Percentiles rank a stretch among this genome's conserved stretches.
These are phyloP conservation scores for Amanita jacksonii DNA, from an alignment of 768 basidiomycete species.

Conservation along the genomic window DNA sequence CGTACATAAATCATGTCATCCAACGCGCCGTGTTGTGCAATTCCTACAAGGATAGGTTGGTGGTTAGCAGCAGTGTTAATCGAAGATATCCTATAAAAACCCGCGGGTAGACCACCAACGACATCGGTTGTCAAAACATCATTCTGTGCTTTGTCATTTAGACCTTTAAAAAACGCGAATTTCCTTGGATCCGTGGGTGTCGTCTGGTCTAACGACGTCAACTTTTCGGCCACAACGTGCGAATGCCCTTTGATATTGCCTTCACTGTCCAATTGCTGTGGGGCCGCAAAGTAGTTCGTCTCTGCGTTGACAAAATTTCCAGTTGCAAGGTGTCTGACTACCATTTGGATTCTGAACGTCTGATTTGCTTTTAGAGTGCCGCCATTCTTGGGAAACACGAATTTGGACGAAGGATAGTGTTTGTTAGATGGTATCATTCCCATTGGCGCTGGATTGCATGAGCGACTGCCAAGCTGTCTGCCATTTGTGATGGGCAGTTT, in stretches of 20 bases:
- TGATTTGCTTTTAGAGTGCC: constrained; percentile 33
- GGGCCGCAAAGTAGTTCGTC: constrained; percentile 45
- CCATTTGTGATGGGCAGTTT: constrained; percentile 46
- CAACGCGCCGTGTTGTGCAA: constrained; percentile 50
- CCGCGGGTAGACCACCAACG: constrained; percentile 43
- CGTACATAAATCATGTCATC: constrained; percentile 51
- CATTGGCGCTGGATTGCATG: constrained; percentile 52
- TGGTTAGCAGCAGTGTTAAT: constrained; percentile 55
- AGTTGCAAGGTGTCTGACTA: constrained; percentile 34
- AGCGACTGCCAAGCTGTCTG: constrained; percentile 38
- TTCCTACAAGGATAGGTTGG: constrained; percentile 45
- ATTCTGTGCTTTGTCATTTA: constrained; percentile 34
- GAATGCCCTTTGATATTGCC: constrained; percentile 50
- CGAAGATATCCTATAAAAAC: constrained; percentile 48
- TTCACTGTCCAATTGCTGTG: constrained; percentile 39
- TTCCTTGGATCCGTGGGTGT: constrained; percentile 36
- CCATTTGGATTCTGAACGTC: constrained; percentile 43
- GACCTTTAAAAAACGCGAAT: constrained; percentile 51
- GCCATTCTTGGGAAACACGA: constrained; percentile 33
- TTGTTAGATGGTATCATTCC: constrained; percentile 39
- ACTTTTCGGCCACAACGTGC: constrained; percentile 46
- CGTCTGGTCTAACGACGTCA: constrained; percentile 34
- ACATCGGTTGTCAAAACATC: constrained; percentile 47
- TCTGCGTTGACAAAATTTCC: constrained; percentile 51
- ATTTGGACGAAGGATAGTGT: constrained; percentile 42